Percentiles rank a stretch among this genome's conserved stretches.
These are phyloP conservation scores for Metschnikowia picachoensis DNA, from an alignment of 805 yeast genomes.

Conservation along the genomic window DNA sequence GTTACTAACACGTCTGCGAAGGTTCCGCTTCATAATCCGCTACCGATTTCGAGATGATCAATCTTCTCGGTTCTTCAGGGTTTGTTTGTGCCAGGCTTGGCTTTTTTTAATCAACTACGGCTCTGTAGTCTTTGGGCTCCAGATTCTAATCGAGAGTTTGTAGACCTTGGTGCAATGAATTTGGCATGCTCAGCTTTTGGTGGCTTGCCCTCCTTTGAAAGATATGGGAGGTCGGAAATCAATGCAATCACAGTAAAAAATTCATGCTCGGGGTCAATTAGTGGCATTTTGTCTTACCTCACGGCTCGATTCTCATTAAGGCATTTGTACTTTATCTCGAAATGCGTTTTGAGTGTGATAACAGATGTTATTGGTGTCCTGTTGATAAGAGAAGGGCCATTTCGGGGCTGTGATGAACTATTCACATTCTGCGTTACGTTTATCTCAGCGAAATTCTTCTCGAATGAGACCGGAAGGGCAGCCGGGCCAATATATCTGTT, in stretches of 20 bases:
- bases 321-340: constrained; percentile 69
- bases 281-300: constrained; percentile 72
- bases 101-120: constrained; percentile 89
- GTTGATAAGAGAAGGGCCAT: constrained; percentile 59
- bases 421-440: constrained; percentile 64
- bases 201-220: constrained; percentile 90
- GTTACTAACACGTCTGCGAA: constrained; percentile 45
- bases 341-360: constrained; percentile 74
- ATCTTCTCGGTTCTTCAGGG: constrained; percentile 60
- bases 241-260: constrained; percentile 83
- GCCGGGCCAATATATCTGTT: constrained; percentile 83
- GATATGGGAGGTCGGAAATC: constrained; percentile 89
- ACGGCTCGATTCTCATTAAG: constrained; percentile 59
- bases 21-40: constrained; percentile 53
- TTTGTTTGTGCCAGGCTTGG: constrained; percentile 82
- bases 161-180: constrained; percentile 82
- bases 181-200: constrained; percentile 59
- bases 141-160: constrained; percentile 84
- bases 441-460: constrained; percentile 56
- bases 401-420: constrained; percentile 76
- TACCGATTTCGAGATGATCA: constrained; percentile 51
- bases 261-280: constrained; percentile 75
- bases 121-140: constrained; percentile 80
- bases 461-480: constrained; percentile 86
- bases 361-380: constrained; percentile 67